Evolutionary conservation across 2,329 filamentous ascomycete species (phyloP).

Genomic region (Colletotrichum somersetense): DNA sequence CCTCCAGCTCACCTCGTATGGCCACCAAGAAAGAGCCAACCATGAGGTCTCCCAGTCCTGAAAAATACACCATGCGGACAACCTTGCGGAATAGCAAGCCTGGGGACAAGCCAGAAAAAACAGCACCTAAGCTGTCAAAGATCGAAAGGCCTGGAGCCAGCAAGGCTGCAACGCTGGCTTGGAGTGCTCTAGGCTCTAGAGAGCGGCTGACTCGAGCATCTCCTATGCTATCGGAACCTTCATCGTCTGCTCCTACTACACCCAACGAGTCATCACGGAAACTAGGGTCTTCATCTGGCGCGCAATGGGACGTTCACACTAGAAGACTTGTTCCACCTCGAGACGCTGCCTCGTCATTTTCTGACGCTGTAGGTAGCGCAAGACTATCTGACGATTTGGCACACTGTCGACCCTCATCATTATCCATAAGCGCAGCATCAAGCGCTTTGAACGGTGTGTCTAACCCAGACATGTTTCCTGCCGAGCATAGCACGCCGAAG

Average conservation of each 20-base stretch:
- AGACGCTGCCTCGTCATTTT: constrained; percentile 49
- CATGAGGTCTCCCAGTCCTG: constrained; percentile 67
- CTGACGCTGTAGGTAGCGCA: constrained; percentile 47
- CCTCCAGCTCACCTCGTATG: constrained; percentile 50
- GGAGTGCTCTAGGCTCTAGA: constrained; percentile 61
- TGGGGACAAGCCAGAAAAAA: constrained; percentile 57
- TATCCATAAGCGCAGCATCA: constrained; percentile 69
- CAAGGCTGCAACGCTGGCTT: constrained; percentile 74
- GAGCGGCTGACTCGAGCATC: constrained; percentile 51
- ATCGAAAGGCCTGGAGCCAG: constrained; percentile 66
- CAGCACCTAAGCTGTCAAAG: constrained; percentile 57
- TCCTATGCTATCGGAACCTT: constrained; percentile 45
- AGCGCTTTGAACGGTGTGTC: constrained; percentile 61
- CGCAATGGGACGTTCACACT: constrained; percentile 68
- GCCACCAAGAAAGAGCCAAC: constrained; percentile 53
- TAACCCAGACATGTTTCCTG: constrained; percentile 35
- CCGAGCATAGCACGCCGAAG: constrained; percentile 31
- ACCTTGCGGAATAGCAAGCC: constrained; percentile 67
- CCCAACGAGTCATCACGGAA: constrained; percentile 52
- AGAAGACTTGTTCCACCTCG: constrained; percentile 61
- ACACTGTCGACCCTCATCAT: constrained; percentile 56
- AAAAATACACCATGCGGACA: constrained; percentile 72
- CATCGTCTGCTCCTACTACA: constrained; percentile 44
- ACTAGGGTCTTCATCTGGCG: constrained; percentile 47
- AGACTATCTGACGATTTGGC: constrained; percentile 58